Conservation (phyloP, 2,329 filamentous ascomycete genomes). For the Claviceps quebecensis region DNA sequence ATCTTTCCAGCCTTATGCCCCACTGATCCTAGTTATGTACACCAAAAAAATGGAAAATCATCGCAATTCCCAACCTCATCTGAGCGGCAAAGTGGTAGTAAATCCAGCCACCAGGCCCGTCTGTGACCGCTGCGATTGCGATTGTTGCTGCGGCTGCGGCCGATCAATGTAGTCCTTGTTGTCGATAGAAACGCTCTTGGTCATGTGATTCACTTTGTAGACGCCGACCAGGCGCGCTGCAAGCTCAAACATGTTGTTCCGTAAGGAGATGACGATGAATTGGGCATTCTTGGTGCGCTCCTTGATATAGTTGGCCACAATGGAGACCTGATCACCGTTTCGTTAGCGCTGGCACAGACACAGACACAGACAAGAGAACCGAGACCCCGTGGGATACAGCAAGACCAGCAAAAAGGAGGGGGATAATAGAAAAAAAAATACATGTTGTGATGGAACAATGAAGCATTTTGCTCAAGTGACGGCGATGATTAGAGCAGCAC, state of each 20-base stretch:
- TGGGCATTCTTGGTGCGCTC: constrained; percentile 98
- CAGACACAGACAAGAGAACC: not conserved
- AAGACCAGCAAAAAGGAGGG: not conserved
- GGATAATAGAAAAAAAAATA: not conserved
- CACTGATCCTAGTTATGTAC: not conserved
- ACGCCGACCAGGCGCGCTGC: constrained; percentile 91
- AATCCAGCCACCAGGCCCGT: constrained; percentile 11
- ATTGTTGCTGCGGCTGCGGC: constrained; percentile 19
- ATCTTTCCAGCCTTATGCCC: not conserved
- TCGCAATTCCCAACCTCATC: constrained; percentile 10
- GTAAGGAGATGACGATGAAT: constrained; percentile 93
- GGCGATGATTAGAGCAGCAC: constrained; percentile 21
- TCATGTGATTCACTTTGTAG: constrained; percentile 99
- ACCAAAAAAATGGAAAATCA: constrained; percentile 1
- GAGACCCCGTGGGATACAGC: not conserved
- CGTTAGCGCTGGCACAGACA: not conserved
- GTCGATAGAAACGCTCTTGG: constrained; percentile 81
- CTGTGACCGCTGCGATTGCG: constrained; percentile 16
- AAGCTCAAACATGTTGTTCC: constrained; percentile 99
- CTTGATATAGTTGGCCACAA: constrained; percentile 98
- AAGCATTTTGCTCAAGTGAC: too few species aligned
- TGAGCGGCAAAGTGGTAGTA: constrained; percentile 22
- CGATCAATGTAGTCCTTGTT: constrained; percentile 60
- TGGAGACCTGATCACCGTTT: constrained; percentile 56
- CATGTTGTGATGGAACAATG: too few species aligned